A percentile compares a stretch with the other conserved stretches of the same genome.
Conservation (phyloP, 305 asterid species). For the Fraxinus angustifolia region DNA sequence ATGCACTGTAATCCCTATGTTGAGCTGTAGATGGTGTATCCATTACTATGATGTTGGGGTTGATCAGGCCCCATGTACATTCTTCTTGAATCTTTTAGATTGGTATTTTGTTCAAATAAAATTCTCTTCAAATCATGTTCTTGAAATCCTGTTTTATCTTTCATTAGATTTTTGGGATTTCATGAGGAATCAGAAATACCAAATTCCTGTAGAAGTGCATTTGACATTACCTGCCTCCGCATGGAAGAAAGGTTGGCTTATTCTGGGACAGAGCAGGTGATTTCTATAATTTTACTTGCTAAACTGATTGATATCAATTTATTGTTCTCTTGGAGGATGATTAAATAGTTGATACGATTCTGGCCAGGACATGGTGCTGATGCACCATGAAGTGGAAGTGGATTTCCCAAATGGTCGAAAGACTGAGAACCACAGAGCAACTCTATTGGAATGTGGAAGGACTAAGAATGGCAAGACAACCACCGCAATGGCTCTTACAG, state of each 20-base stretch:
- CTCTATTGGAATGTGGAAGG: conserved; percentile 76
- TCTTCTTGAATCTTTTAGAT: not conserved
- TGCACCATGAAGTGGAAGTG: conserved; percentile 88
- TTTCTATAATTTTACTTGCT: not conserved
- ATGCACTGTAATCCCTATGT: not conserved
- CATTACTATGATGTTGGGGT: not conserved
- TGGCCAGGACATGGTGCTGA: conserved; percentile 83
- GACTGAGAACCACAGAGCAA: conserved; percentile 61
- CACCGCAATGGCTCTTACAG: conserved; percentile 91
- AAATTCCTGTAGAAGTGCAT: conserved; percentile 53
- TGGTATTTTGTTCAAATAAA: not conserved
- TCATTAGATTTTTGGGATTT: conserved; percentile 67
- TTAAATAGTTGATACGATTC: not conserved
- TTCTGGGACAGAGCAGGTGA: conserved; percentile 65
- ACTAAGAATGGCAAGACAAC: conserved; percentile 41
- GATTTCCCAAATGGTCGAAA: conserved; percentile 59
- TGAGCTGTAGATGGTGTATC: not conserved
- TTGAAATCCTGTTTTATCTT: not conserved
- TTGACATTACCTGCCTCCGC: conserved; percentile 67
- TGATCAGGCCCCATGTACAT: not conserved
- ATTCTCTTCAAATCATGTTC: not conserved
- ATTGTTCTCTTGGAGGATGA: not conserved
- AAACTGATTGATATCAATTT: not conserved
- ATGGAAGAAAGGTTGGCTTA: conserved; percentile 84
- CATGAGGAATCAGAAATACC: conserved; percentile 63